These are phyloP conservation scores for Zoysia pacifica DNA, from an alignment of 176 grass and related monocot genomes.

Conservation along the genomic window DNA sequence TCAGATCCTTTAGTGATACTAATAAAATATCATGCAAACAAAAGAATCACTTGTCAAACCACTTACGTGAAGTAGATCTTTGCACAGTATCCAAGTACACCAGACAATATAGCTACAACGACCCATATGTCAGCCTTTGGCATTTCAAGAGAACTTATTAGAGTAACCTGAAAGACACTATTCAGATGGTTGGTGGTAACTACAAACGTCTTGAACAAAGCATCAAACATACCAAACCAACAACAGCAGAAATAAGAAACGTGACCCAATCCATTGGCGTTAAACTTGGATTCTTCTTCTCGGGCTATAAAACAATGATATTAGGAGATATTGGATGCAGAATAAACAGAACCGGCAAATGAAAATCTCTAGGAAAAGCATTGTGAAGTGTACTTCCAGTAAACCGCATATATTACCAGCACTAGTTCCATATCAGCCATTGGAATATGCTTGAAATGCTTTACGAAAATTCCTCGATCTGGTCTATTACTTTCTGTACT, in stretches of 20 bases:
- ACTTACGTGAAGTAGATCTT: constrained; percentile 94
- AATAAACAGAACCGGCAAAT: constrained; percentile 15
- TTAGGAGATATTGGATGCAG: neutral
- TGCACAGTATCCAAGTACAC: constrained; percentile 86
- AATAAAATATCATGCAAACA: neutral
- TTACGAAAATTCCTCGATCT: constrained; percentile 80
- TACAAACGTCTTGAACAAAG: constrained; percentile 14
- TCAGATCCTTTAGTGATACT: neutral
- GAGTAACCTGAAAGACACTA: constrained; percentile 66
- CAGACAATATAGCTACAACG: constrained; percentile 79
- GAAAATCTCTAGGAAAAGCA: neutral
- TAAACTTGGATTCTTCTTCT: constrained; percentile 98
- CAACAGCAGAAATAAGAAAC: constrained; percentile 81
- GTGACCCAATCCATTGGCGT: constrained; percentile 99
- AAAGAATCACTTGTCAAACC: neutral
- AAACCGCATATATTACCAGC: constrained; percentile 57
- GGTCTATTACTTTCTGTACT: constrained; percentile 52
- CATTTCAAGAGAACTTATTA: constrained; percentile 85
- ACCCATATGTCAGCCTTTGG: constrained; percentile 94
- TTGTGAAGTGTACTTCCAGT: neutral
- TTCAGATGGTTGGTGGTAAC: constrained; percentile 38
- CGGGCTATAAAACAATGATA: constrained; percentile 57
- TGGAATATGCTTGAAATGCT: constrained; percentile 94
- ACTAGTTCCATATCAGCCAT: constrained; percentile 99
- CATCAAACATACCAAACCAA: constrained; percentile 75